A percentile compares a stretch with the other conserved stretches of the same genome.
These are phyloP conservation scores for Ophiocordyceps camponoti-rufipedis DNA, from an alignment of 2,329 filamentous ascomycete genomes.

Conservation along the genomic window DNA sequence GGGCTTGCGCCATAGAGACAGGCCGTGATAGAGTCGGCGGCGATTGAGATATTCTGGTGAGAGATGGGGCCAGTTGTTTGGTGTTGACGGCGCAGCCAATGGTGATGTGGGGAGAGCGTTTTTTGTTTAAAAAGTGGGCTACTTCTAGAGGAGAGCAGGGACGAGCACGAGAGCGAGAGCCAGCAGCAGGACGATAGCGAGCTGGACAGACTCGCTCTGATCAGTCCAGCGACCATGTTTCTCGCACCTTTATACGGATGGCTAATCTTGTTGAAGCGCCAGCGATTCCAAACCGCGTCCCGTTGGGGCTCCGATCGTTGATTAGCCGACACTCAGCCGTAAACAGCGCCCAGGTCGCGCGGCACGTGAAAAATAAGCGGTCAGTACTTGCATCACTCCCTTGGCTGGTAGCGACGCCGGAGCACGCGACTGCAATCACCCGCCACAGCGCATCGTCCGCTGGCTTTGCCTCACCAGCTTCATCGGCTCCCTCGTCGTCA, in stretches of 20 bases:
- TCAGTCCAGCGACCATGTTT: too few species aligned
- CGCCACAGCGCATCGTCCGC: neutral
- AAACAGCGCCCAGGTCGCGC: slow-evolving; percentile 2
- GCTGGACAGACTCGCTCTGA: too few species aligned
- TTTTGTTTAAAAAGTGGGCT: neutral
- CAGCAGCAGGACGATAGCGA: neutral
- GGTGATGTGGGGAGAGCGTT: neutral
- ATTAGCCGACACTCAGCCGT: slow-evolving; percentile 5
- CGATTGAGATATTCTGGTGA: slow-evolving; percentile 1
- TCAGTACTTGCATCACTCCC: slow-evolving; percentile 3
- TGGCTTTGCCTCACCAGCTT: neutral
- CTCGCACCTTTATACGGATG: neutral
- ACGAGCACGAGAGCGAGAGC: too few species aligned
- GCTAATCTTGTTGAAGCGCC: neutral
- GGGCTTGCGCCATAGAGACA: neutral
- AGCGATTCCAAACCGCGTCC: neutral
- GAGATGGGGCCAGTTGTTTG: neutral
- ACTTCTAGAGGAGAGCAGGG: too few species aligned
- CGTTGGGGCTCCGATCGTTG: slow-evolving; percentile 1
- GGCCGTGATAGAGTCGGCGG: neutral
- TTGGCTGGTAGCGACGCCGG: neutral
- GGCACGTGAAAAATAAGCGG: neutral
- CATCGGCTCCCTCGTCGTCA: neutral
- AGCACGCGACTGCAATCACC: neutral
- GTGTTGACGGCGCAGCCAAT: neutral